A percentile compares a stretch with the other conserved stretches of the same genome.
phyloP scores from a whole-genome alignment of 352 stramenopile species.

The Phytophthora europaea region DNA sequence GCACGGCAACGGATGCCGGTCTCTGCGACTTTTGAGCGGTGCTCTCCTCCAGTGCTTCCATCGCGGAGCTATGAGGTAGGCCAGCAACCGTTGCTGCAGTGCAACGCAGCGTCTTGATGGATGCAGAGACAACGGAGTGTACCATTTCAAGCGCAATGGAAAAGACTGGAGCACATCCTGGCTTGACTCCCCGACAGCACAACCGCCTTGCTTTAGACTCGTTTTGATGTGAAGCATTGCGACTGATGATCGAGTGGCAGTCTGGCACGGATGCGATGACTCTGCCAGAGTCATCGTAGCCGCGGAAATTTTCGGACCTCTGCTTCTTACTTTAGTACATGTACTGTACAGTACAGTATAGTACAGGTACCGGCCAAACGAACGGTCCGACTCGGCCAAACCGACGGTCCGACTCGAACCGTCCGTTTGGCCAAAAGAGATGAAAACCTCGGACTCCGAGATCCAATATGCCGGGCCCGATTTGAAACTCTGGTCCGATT shows the following conservation, averaged over 20 bases:
- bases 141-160: conserved; percentile 22
- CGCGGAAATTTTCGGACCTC: background rate
- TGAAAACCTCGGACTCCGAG: too few relatives aligned
- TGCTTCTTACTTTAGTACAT: background rate
- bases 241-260: conserved; percentile 18
- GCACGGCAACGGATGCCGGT: conserved; percentile 12
- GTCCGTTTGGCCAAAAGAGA: too few relatives aligned
- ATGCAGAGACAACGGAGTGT: conserved; percentile 19
- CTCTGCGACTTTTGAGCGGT: background rate
- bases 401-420: too few relatives aligned
- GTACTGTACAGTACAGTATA: too few relatives aligned
- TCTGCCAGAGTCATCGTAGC: background rate
- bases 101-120: conserved; percentile 14
- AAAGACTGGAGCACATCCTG: conserved; percentile 31
- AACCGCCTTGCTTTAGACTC: conserved; percentile 2
- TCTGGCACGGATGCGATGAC: too few relatives aligned
- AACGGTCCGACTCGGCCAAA: too few relatives aligned
- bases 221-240: conserved; percentile 4
- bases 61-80: conserved; percentile 14
- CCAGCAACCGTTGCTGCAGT: conserved; percentile 10
- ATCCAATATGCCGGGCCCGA: too few relatives aligned
- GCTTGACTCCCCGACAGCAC: conserved; percentile 23
- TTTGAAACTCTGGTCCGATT: too few relatives aligned
- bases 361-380: too few relatives aligned
- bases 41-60: conserved; percentile 19